Evolutionary conservation across 805 yeast species (phyloP).

Genomic region (Teunomyces tritomae): DNA sequence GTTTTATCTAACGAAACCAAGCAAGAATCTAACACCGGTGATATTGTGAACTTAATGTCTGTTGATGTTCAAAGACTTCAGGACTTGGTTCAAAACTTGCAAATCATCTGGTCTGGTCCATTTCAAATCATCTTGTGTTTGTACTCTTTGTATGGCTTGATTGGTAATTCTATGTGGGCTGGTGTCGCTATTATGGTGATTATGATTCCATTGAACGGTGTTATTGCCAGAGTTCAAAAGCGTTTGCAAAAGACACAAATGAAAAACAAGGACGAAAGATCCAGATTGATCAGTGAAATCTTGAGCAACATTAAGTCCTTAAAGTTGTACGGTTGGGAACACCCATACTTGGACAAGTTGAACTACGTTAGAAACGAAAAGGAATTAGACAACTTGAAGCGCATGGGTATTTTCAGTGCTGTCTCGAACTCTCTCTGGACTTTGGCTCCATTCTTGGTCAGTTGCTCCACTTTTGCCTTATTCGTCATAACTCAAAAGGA

Average conservation of each 20-base stretch:
- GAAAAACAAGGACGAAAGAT: conserved; percentile 88
- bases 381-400: conserved; percentile 73
- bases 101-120: conserved; percentile 90
- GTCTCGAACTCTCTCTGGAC: conserved; percentile 74
- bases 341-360: conserved; percentile 72
- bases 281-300: conserved; percentile 83
- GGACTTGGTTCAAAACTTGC: conserved; percentile 74
- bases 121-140: conserved; percentile 80
- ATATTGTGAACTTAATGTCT: conserved; percentile 90
- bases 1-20: conserved; percentile 70
- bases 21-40: conserved; percentile 78
- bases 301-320: conserved; percentile 88
- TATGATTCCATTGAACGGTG: conserved; percentile 77
- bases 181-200: conserved; percentile 79
- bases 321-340: conserved; percentile 95
- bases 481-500: conserved; percentile 58
- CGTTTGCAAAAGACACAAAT: conserved; percentile 78
- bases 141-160: conserved; percentile 61
- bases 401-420: conserved; percentile 71
- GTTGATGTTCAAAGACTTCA: conserved; percentile 89
- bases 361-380: conserved; percentile 82
- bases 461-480: conserved; percentile 83
- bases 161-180: conserved; percentile 95
- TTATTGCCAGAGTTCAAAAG: conserved; percentile 66
- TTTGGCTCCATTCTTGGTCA: conserved; percentile 84